A percentile compares a stretch with the other conserved stretches of the same genome.
Conservation (phyloP, 495 filamentous ascomycete species). For the Aspergillus hancockii region DNA sequence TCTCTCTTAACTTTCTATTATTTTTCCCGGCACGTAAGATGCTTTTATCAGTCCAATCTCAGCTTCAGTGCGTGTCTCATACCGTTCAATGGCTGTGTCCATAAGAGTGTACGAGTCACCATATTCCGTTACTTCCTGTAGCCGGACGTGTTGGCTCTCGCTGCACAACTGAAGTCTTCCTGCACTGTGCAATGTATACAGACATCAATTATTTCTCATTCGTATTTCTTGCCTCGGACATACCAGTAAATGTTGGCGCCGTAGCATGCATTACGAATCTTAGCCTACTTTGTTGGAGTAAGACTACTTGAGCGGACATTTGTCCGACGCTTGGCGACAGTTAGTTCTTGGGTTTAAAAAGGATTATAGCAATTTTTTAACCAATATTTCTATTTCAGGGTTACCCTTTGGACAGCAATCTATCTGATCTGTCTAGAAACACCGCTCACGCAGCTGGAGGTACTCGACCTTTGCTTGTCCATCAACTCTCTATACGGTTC, state of each 20-base stretch:
- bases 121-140: neutral
- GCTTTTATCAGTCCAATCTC: neutral
- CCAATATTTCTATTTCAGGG: no score
- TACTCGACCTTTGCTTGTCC: neutral
- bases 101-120: neutral
- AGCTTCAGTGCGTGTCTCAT: conserved; percentile 8
- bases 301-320: neutral
- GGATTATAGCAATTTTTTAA: no score
- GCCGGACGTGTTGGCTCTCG: neutral
- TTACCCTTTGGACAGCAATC: neutral
- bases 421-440: neutral
- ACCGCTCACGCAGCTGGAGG: neutral
- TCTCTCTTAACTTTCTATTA: neutral
- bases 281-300: neutral
- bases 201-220: neutral
- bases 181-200: no score
- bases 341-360: no score
- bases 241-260: neutral
- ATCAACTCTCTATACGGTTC: neutral
- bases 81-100: neutral
- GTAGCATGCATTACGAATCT: neutral
- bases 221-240: neutral
- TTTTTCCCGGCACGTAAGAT: neutral
- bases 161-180: no score
- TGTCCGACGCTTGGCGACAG: no score